Base-by-base conservation (phyloP, 1,139 yeast species). In the Saccharomyces pastorianus region DNA sequence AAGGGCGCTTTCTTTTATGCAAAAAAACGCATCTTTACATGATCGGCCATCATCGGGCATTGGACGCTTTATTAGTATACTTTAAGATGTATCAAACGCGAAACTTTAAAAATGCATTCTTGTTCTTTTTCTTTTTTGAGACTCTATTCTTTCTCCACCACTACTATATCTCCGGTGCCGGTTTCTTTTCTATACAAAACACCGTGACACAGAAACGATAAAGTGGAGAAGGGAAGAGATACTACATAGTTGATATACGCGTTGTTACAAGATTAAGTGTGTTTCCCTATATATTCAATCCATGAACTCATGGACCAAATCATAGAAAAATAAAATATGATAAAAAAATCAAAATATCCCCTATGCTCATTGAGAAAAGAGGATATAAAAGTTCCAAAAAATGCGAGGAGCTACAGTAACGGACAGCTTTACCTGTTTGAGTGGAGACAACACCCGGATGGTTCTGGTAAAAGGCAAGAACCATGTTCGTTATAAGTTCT, bases 401-500 rank as follows among this genome's bases (percentile, higher is more conserved):
- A 38, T 38, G 25, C 23, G 42, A 17, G 13, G 11, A 38, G 42
- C 23, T 63, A 53, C 46, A 26, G 53, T 52, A 54, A 55, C 51
- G 55, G 59, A 53, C 61, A 57, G 61, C 70, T 67, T 70, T 76
- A 81, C 79, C 88, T 89, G 80, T 82, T 51, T 51, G 2, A 67
- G 66, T 72, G 69, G 82, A 86, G 96, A 85, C 96, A 82, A 74
- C 75, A 80, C 95, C 97, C 97, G 97, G 98, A 91, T 88, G 96
- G 96, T 84, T 88, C 97, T 91, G 97, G 98, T 91, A 91, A 91
- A 91, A 91, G 97, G 97, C 98, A 91, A 91, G 97, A 88, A 84
- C 96, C 96, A 89, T 91, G 91, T 91, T 74, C 96, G 96, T 72
- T 60, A 60, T 60, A 63, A 61, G 62, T 61, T 51, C 56, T 57